Conservation (phyloP, 73 alveolate species). For the Paramecium sexaurelia region DNA sequence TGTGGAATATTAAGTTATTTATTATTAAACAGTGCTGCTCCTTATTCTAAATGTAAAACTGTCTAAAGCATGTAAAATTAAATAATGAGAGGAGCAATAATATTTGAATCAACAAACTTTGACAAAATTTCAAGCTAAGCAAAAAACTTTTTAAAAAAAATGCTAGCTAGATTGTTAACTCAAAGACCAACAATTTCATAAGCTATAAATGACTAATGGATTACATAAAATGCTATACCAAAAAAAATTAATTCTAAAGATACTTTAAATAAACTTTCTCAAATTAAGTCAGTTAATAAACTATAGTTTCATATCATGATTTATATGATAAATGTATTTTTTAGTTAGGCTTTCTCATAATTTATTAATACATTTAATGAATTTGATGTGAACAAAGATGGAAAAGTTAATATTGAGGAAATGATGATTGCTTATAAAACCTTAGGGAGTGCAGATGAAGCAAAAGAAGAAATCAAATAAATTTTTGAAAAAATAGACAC, state of each 20-base stretch:
- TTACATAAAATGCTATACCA: not conserved
- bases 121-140: not conserved
- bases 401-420: not conserved
- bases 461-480: not conserved
- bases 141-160: not conserved
- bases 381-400: slow-evolving; percentile 43
- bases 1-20: not conserved
- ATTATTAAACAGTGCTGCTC: not conserved
- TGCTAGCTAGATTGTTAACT: not conserved
- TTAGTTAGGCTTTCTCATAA: not conserved
- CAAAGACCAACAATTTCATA: not conserved
- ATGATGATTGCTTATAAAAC: not conserved
- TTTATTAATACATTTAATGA: not conserved
- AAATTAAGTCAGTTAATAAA: not conserved
- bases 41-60: not conserved
- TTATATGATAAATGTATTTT: not conserved
- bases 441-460: not conserved
- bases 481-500: not conserved
- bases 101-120: not conserved
- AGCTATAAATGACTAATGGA: not conserved
- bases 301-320: not conserved
- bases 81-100: not conserved
- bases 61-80: not conserved
- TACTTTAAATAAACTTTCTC: not conserved
- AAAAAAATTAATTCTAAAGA: not conserved